Evolutionary conservation across 352 stramenopile genomes (phyloP).

Genomic region (Globisporangium spinosum): DNA sequence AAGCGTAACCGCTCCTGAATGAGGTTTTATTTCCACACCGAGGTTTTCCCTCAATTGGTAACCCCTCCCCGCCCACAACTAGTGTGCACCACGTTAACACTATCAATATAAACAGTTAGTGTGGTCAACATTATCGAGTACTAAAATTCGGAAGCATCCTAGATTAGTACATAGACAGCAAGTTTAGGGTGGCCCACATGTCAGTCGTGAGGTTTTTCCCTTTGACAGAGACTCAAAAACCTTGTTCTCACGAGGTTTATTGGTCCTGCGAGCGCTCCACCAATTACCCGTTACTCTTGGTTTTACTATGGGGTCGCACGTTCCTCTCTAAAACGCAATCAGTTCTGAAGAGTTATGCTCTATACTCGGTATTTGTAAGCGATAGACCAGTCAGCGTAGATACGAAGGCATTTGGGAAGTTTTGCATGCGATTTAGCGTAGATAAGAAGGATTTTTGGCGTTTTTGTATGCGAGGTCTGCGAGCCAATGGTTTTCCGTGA

Average conservation of each 20-base stretch:
- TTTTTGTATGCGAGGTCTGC: conserved; percentile 17
- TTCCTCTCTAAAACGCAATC: too few species aligned
- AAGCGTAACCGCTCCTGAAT: background rate
- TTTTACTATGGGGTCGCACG: too few species aligned
- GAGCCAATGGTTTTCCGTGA: conserved; percentile 21
- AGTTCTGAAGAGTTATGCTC: too few species aligned
- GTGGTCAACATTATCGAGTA: background rate
- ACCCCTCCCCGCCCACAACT: background rate
- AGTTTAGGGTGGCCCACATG: background rate
- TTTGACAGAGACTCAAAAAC: too few species aligned
- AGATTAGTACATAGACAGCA: background rate
- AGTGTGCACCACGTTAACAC: background rate
- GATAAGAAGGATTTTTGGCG: background rate
- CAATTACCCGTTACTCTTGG: too few species aligned
- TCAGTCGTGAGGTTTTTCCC: conserved; percentile 4
- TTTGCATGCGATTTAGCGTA: too few species aligned
- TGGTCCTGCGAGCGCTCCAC: too few species aligned
- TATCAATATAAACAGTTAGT: background rate
- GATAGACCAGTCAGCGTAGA: too few species aligned
- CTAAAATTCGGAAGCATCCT: background rate
- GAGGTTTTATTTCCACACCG: conserved; percentile 1
- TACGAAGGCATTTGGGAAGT: too few species aligned
- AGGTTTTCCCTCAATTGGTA: conserved; percentile 7
- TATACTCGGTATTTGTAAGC: too few species aligned
- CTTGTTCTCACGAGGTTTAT: too few species aligned